Evolutionary conservation across 2,329 filamentous ascomycete species (phyloP).

Genomic region (Phyllosticta citrichinensis): DNA sequence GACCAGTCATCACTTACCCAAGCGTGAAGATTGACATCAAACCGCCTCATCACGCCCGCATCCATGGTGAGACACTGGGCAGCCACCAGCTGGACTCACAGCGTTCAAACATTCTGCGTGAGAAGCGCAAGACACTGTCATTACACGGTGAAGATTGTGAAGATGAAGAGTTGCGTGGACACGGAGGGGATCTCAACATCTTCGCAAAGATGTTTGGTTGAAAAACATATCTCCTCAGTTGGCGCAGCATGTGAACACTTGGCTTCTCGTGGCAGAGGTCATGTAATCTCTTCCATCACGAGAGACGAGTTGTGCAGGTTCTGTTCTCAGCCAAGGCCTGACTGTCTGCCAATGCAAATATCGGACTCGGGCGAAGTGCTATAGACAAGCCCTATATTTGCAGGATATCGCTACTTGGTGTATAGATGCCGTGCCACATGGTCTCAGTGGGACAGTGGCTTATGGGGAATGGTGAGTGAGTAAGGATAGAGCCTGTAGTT

Average conservation of each 20-base stretch:
- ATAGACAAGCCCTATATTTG: background rate
- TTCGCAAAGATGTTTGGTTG: background rate
- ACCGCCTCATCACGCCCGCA: background rate
- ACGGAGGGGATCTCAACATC: background rate
- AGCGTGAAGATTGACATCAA: background rate
- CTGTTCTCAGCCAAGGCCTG: background rate
- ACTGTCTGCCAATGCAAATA: background rate
- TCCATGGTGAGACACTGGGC: background rate
- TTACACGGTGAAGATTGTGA: background rate
- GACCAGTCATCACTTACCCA: background rate
- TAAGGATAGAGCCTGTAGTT: background rate
- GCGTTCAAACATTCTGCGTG: background rate
- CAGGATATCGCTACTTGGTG: background rate
- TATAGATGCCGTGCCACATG: background rate
- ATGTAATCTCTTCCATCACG: background rate
- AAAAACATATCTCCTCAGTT: background rate
- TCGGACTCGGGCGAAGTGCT: background rate
- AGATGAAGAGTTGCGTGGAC: background rate
- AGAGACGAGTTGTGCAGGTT: background rate
- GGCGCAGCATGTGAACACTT: background rate
- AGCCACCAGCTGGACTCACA: background rate
- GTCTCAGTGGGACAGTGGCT: background rate
- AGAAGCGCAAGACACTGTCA: background rate
- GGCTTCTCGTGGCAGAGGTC: background rate
- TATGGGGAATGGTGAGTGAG: background rate